Evolutionary conservation across 164 flowering plant genomes (phyloP).

Genomic region (Piper longum): DNA sequence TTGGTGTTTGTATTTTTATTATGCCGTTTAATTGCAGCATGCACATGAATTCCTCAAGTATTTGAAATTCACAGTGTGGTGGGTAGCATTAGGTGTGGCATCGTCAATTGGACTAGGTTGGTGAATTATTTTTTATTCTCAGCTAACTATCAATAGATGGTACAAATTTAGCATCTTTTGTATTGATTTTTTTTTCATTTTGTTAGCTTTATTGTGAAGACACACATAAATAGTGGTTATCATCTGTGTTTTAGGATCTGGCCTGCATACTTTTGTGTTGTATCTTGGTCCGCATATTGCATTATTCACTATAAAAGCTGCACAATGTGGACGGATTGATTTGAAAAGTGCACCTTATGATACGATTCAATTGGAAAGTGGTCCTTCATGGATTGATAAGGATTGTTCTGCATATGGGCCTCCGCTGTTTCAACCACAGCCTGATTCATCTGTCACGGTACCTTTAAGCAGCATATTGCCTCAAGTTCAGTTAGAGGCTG

Average conservation of each 20-base stretch:
- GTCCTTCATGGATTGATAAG: constrained; percentile 86
- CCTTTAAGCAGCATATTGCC: constrained; percentile 82
- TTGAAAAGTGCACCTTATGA: constrained; percentile 81
- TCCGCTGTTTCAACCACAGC: constrained; percentile 36
- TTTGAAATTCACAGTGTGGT: constrained; percentile 53
- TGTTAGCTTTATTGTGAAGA: not conserved
- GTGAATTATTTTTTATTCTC: constrained; percentile 2
- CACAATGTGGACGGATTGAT: constrained; percentile 87
- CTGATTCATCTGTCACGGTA: constrained; percentile 33
- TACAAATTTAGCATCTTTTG: not conserved
- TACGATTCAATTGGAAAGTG: constrained; percentile 70
- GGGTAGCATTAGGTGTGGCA: constrained; percentile 91
- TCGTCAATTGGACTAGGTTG: constrained; percentile 94
- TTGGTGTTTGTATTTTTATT: not conserved
- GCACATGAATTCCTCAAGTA: constrained; percentile 48
- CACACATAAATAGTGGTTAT: not conserved
- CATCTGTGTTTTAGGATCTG: constrained; percentile 45
- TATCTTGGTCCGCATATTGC: constrained; percentile 93
- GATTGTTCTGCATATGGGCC: constrained; percentile 76
- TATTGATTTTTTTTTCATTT: no score
- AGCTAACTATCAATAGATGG: not conserved
- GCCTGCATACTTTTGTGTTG: constrained; percentile 88
- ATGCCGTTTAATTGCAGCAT: constrained; percentile 42
- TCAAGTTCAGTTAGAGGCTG: constrained; percentile 77
- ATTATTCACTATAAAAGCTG: constrained; percentile 71